phyloP scores from a whole-genome alignment of 2,329 filamentous ascomycete genomes.

The Lithohypha guttulata region DNA sequence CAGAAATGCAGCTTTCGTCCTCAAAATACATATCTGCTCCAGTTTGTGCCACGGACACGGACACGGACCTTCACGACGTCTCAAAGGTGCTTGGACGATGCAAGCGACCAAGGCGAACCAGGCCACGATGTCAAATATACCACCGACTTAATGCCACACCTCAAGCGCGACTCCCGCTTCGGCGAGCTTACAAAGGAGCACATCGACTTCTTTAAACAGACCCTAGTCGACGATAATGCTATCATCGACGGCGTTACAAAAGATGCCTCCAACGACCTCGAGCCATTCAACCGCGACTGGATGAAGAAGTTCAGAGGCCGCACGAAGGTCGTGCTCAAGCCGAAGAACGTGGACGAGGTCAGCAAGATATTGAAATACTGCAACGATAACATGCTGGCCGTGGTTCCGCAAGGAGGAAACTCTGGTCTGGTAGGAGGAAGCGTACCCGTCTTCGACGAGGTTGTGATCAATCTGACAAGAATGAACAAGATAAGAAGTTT shows the following conservation, averaged over 20 bases:
- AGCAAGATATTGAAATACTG: slow-evolving; percentile 89
- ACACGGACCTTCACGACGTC: slow-evolving; percentile 14
- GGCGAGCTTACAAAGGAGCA: slow-evolving; percentile 59
- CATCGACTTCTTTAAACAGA: slow-evolving; percentile 67
- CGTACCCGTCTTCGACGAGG: slow-evolving; percentile 96
- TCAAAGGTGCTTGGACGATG: slow-evolving; percentile 9
- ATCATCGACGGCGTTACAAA: slow-evolving; percentile 73
- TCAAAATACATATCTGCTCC: no score
- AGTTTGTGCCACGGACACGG: no score
- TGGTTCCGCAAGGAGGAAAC: slow-evolving; percentile 95
- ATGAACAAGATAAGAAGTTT: slow-evolving; percentile 91
- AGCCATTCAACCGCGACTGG: slow-evolving; percentile 94
- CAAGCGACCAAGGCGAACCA: slow-evolving; percentile 13
- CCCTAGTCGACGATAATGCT: slow-evolving; percentile 70
- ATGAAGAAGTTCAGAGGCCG: slow-evolving; percentile 98
- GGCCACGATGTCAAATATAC: slow-evolving; percentile 55
- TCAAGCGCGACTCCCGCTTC: slow-evolving; percentile 72
- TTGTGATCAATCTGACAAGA: slow-evolving; percentile 77
- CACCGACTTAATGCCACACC: slow-evolving; percentile 64
- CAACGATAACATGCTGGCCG: slow-evolving; percentile 82
- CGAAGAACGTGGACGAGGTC: slow-evolving; percentile 72
- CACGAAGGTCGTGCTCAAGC: slow-evolving; percentile 75
- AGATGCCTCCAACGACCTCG: slow-evolving; percentile 67
- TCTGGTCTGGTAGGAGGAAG: slow-evolving; percentile 92
- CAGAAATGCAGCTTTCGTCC: neutral